phyloP scores from a whole-genome alignment of 768 basidiomycete species.

The Pleurotus tuber-regium region DNA sequence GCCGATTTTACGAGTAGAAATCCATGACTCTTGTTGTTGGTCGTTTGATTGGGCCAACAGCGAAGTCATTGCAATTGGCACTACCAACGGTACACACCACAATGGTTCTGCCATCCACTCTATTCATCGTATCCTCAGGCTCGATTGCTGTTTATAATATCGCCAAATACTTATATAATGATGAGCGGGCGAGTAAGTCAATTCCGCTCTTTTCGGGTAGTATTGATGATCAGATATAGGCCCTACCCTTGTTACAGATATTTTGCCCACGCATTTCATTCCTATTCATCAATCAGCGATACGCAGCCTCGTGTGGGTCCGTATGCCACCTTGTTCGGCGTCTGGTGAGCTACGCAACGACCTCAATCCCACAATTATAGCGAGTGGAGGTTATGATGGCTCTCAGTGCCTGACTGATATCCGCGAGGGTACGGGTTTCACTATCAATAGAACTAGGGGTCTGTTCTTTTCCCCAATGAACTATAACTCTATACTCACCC shows the following conservation, averaged over 20 bases:
- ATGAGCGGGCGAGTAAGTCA: conserved; percentile 6
- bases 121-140: conserved; percentile 30
- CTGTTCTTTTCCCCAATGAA: conserved; percentile 7
- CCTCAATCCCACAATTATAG: conserved; percentile 68
- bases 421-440: conserved; percentile 61
- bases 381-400: conserved; percentile 82
- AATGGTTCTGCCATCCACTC: neutral
- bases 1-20: conserved; percentile 69
- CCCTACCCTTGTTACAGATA: conserved; percentile 28
- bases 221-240: conserved; percentile 14
- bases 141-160: conserved; percentile 59
- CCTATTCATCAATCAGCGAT: conserved; percentile 78
- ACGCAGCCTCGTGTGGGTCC: conserved; percentile 73
- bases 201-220: too few species aligned
- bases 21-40: conserved; percentile 76
- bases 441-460: conserved; percentile 81
- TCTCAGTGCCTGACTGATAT: conserved; percentile 75
- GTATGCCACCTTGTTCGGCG: conserved; percentile 53
- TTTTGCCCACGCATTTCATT: conserved; percentile 73
- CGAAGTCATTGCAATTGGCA: conserved; percentile 76
- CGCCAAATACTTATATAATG: conserved; percentile 37
- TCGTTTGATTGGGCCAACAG: conserved; percentile 91
- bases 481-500: neutral
- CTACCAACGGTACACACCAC: conserved; percentile 66
- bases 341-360: conserved; percentile 43